Percentiles rank a stretch among this genome's conserved stretches.
Evolutionary conservation across 805 yeast species (phyloP).

Genomic region (Kluyveromyces nonfermentans): DNA sequence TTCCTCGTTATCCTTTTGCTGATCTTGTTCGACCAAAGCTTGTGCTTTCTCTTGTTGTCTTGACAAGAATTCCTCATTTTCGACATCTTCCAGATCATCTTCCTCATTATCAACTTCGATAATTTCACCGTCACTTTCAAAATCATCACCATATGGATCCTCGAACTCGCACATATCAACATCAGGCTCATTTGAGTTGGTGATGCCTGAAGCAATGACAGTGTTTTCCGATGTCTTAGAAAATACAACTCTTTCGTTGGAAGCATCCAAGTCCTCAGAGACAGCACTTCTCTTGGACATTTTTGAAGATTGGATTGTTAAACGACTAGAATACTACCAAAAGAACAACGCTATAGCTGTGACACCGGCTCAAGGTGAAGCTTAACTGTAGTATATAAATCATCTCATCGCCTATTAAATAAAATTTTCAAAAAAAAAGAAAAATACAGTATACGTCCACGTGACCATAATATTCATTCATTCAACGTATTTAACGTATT

Average conservation of each 20-base stretch:
- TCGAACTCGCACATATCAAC: slow-evolving; percentile 77
- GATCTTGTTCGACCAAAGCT: slow-evolving; percentile 31
- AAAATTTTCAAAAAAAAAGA: slow-evolving; percentile 12
- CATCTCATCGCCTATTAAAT: slow-evolving; percentile 13
- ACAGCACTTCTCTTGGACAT: slow-evolving; percentile 49
- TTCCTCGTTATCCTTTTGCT: slow-evolving; percentile 25
- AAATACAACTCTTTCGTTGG: slow-evolving; percentile 33
- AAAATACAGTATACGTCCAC: neutral
- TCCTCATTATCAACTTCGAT: slow-evolving; percentile 63
- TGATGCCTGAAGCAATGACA: slow-evolving; percentile 16
- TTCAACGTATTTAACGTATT: no score
- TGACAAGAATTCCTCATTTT: slow-evolving; percentile 30
- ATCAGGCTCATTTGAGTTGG: slow-evolving; percentile 33
- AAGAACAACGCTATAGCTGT: no score
- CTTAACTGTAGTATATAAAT: neutral
- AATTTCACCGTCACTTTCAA: slow-evolving; percentile 84
- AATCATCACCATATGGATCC: slow-evolving; percentile 84
- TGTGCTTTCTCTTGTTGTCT: slow-evolving; percentile 30
- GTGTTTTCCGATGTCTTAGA: slow-evolving; percentile 25
- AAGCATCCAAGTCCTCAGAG: slow-evolving; percentile 30
- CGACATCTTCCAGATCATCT: slow-evolving; percentile 29
- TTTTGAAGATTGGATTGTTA: neutral
- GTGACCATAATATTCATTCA: neutral
- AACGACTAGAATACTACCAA: neutral
- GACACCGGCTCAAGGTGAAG: neutral